Base-by-base conservation (phyloP, 1,284 basidiomycete species). In the Neotropicomus parvogracilis region DNA sequence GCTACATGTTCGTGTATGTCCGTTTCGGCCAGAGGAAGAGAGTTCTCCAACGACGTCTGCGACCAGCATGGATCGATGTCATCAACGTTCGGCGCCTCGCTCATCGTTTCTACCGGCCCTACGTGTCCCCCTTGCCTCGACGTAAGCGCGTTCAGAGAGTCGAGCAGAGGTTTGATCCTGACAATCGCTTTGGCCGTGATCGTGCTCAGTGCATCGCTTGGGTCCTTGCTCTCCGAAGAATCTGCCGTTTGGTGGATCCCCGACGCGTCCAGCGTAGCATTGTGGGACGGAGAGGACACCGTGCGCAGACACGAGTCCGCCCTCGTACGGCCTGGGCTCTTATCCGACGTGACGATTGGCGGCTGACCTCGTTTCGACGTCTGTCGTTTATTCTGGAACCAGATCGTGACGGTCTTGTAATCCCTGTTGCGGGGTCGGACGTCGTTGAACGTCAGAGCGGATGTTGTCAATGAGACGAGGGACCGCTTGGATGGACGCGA, bases 301-400 rank as follows among this genome's bases (percentile, higher is more conserved):
- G 44, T 36, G 28, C 63, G 52, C 24, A 66, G 32, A 45, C 50
- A 37, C 17, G 66, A 65, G 27, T 61, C 56, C 7, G 41, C 26
- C 27, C 38, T 48, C 28, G 48, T 3, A 19, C 37, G 57, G 24
- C 20, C 47, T n/a, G 19, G 2, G 38, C 4, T 26, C 6, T 2
- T 13, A 12, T 58, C 48, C 39, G 0, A 4, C 28, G 9, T 28
- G 9, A 53, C 48, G 40, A 44, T 19, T 10, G 26, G 41, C 14
- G 21, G 41, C 40, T 54, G 55, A 46, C 65, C 64, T 54, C 69
- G 73, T 54, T 74, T 77, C 40, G 69, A 48, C 36, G 66, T 70
- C 50, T 77, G 71, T 9, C 75, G 73, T 58, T 70, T 76, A 56
- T 77, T 77, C 62, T 77, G 75, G 54, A 75, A 77, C 75, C 75